Evolutionary conservation across 257 asterid species (phyloP), one percentile per base, ranked within the genome.

Genomic region (Thymus quinquecostatus): DNA sequence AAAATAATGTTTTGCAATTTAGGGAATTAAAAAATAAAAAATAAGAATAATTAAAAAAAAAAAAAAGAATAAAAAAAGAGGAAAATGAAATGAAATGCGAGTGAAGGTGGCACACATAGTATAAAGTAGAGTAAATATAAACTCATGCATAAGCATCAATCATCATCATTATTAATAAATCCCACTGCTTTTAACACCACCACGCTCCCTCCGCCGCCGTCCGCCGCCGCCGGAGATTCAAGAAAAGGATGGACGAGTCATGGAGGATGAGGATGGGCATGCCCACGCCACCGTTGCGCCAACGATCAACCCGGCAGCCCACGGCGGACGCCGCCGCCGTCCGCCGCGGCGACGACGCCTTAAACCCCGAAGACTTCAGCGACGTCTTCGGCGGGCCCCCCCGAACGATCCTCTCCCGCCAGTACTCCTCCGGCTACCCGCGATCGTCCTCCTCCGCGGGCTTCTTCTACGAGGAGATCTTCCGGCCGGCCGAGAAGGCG

Each of bases 301-400:
- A 56, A 13, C 45, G 60, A 13, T 75, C 81, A 1, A 79, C 27
- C 69, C 88, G 92, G 47, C 80, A 81, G 66, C 79, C 87, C 77
- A 21, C 72, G 6, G 41, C 41, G 41, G 41, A 38, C 71, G 49
- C 73, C 73, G 59, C 73, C 71, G 29, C 84, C 55, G 78, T 47
- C 79, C 81, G 79, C 67, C 84, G 84, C 4, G 72, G 62, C 77
- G 83, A 76, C 71, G 83, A 78, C 73, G 65, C 64, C 48, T 32
- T 74, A 34, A 68, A 72, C 69, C 79, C 90, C 10, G 89, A 85
- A 8, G 94, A 91, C 79, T 91, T 86, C 67, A 79, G 79, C 73
- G 97, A 91, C 77, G 92, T 91, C 30, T 91, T 91, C 44, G 96
- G 97, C 10, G 96, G 97, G 2, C 96, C 97, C 14, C 97, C 97